A percentile compares a stretch with the other conserved stretches of the same genome.
These are phyloP conservation scores for Cutaneotrichosporon sp. DNA, from an alignment of 1,284 basidiomycete genomes.

Conservation along the genomic window DNA sequence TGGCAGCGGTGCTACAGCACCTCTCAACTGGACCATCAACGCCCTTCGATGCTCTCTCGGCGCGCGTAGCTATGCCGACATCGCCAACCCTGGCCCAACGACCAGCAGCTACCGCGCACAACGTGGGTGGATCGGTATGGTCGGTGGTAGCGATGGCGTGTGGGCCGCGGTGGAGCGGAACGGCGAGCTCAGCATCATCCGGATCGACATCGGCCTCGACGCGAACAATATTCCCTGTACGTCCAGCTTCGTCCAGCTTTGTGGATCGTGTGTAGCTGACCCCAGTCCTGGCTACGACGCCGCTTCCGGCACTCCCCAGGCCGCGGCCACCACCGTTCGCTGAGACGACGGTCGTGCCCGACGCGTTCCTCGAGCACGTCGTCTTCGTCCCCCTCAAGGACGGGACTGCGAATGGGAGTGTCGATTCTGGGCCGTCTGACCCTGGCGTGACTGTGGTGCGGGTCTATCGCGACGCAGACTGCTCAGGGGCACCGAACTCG, in stretches of 20 bases:
- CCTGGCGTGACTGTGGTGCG: constrained; percentile 14
- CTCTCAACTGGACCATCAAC: constrained; percentile 32
- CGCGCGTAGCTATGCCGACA: constrained; percentile 19
- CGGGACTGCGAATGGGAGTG: constrained; percentile 8
- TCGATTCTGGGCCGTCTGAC: constrained; percentile 2
- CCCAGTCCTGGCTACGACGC: constrained; percentile 34
- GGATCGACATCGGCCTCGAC: constrained; percentile 39
- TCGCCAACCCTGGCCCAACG: constrained; percentile 17
- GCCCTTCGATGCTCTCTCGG: constrained; percentile 30
- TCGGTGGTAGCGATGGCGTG: constrained; percentile 35
- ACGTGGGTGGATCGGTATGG: constrained; percentile 42
- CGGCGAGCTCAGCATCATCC: constrained; percentile 31
- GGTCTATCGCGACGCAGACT: constrained; percentile 23
- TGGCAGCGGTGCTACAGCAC: constrained; percentile 13
- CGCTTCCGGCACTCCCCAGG: constrained; percentile 35
- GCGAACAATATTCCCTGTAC: constrained; percentile 33
- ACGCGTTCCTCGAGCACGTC: constrained; percentile 18
- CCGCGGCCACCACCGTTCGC: constrained; percentile 10
- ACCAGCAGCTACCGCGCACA: constrained; percentile 15
- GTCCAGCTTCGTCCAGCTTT: constrained; percentile 22
- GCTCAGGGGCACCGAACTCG: constrained; percentile 3
- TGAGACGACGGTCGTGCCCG: constrained; percentile 2
- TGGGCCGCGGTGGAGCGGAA: constrained; percentile 40
- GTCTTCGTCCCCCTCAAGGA: constrained; percentile 22
- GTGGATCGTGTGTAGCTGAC: not conserved